phyloP scores from a whole-genome alignment of 768 basidiomycete genomes.

The Mycena leptocephala region DNA sequence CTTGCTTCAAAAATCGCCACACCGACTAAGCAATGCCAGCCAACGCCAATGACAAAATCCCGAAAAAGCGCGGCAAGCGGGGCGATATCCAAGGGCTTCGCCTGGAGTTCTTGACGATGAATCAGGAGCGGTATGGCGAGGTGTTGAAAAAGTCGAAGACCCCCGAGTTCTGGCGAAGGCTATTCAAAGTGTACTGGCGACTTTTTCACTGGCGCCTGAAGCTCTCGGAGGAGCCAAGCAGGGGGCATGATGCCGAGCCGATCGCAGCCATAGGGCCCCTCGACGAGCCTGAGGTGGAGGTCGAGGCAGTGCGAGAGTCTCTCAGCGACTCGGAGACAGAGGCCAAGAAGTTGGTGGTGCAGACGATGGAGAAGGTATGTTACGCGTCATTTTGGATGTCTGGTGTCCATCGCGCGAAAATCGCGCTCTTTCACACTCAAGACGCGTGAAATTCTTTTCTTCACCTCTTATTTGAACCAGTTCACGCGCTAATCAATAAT shows the following conservation, averaged over 20 bases:
- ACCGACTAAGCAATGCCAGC: too few relatives aligned
- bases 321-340: not conserved
- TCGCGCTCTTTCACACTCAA: too few relatives aligned
- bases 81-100: not conserved
- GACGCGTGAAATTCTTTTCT: too few relatives aligned
- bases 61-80: slow-evolving; percentile 7
- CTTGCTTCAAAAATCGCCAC: too few relatives aligned
- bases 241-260: not conserved
- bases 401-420: too few relatives aligned
- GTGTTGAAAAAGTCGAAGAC: not conserved
- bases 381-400: too few relatives aligned
- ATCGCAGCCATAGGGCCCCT: not conserved
- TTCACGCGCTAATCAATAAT: not conserved
- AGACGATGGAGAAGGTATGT: not conserved
- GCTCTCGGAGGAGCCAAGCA: too few relatives aligned
- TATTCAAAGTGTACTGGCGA: not conserved
- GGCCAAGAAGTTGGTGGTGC: not conserved
- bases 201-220: not conserved
- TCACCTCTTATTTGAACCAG: too few relatives aligned
- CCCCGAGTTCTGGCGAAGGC: not conserved
- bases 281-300: not conserved
- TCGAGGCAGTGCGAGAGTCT: not conserved
- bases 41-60: too few relatives aligned
- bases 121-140: not conserved
- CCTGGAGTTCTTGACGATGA: not conserved